Conservation (phyloP, 768 basidiomycete genomes). For the Lyophyllum atratum region DNA sequence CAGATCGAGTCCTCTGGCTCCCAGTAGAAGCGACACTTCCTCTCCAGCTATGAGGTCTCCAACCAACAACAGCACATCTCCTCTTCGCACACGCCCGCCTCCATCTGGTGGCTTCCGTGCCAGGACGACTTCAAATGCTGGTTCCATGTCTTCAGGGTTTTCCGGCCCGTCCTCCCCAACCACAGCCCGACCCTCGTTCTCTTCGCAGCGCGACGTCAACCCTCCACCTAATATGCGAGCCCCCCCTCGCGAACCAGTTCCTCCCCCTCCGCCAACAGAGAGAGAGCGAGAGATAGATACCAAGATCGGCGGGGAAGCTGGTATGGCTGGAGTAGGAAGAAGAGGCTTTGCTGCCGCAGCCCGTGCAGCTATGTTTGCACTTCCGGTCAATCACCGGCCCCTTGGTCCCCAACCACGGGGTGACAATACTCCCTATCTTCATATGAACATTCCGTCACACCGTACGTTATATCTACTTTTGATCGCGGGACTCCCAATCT, state of each 20-base stretch:
- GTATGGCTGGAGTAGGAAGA: constrained; percentile 91
- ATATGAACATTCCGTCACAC: constrained; percentile 44
- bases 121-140: constrained; percentile 21
- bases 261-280: too few species aligned
- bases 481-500: constrained; percentile 10
- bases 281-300: constrained; percentile 60
- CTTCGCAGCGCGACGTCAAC: constrained; percentile 4
- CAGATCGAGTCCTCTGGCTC: constrained; percentile 39
- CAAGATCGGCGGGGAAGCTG: constrained; percentile 73
- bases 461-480: constrained; percentile 42
- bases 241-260: not conserved
- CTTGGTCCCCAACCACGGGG: constrained; percentile 25
- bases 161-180: constrained; percentile 10
- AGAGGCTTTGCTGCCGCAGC: constrained; percentile 82
- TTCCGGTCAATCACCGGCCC: constrained; percentile 13
- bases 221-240: not conserved
- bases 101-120: constrained; percentile 20
- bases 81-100: constrained; percentile 25
- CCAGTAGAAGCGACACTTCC: constrained; percentile 13
- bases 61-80: constrained; percentile 16
- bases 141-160: constrained; percentile 1
- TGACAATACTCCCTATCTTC: constrained; percentile 44
- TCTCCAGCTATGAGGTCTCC: constrained; percentile 17
- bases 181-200: constrained; percentile 15
- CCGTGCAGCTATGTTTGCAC: constrained; percentile 45